A percentile compares a stretch with the other conserved stretches of the same genome.
These are phyloP conservation scores for Barnettozyma pratensis DNA, from an alignment of 805 yeast species.

Conservation along the genomic window DNA sequence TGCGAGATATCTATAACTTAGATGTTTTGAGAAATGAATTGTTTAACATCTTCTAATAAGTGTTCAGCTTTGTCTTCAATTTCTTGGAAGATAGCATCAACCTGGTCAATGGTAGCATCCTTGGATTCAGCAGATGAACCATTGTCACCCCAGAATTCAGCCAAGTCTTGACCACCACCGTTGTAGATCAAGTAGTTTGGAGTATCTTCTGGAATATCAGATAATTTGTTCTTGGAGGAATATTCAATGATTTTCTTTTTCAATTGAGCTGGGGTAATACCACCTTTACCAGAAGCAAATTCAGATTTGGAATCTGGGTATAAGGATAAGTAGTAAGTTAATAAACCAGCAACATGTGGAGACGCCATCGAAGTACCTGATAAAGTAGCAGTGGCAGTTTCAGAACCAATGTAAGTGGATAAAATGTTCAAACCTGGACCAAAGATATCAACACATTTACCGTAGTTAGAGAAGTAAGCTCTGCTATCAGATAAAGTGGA, in stretches of 20 bases:
- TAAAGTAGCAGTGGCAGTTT: constrained; percentile 69
- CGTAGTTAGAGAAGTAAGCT: constrained; percentile 94
- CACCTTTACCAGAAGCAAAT: constrained; percentile 47
- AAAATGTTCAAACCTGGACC: constrained; percentile 93
- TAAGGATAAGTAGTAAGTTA: constrained; percentile 82
- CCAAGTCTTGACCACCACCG: constrained; percentile 71
- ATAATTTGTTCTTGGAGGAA: constrained; percentile 55
- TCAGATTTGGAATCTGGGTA: constrained; percentile 71
- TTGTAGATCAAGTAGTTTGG: constrained; percentile 75
- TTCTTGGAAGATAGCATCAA: constrained; percentile 17
- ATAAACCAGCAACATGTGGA: constrained; percentile 91
- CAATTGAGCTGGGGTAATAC: constrained; percentile 66
- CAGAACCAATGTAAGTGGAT: constrained; percentile 79
- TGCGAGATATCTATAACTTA: constrained; percentile 1
- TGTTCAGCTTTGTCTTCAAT: constrained; percentile 18
- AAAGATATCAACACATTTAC: constrained; percentile 91
- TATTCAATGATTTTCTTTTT: constrained; percentile 70
- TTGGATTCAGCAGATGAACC: constrained; percentile 3
- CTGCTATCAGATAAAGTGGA: constrained; percentile 82
- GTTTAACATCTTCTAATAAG: constrained; percentile 10
- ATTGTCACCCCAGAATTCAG: constrained; percentile 25
- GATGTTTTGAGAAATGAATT: constrained; percentile 10
- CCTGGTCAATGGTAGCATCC: constrained; percentile 3
- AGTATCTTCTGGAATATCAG: constrained; percentile 65
- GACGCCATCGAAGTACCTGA: constrained; percentile 99